These are phyloP conservation scores for Fusarium sp. DNA, from an alignment of 2,329 filamentous ascomycete species.

Conservation along the genomic window DNA sequence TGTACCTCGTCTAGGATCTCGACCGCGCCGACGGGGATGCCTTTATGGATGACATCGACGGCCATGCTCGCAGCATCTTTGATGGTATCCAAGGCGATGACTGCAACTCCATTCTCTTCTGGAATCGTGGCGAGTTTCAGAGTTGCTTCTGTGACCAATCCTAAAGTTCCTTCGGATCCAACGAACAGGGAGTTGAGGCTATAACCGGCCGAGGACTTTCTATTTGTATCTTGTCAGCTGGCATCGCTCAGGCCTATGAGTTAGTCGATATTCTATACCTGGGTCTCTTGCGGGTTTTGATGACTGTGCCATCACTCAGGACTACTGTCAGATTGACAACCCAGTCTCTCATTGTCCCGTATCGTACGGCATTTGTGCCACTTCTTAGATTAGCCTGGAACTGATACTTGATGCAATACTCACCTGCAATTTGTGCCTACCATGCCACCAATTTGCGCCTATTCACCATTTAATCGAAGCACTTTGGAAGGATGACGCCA, in stretches of 20 bases:
- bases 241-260: too few relatives aligned
- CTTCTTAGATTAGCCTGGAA: background rate
- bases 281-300: conserved; percentile 80
- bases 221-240: background rate
- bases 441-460: conserved; percentile 83
- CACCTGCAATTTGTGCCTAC: conserved; percentile 77
- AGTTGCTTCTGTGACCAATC: conserved; percentile 84
- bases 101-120: conserved; percentile 79
- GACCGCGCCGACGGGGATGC: conserved; percentile 78
- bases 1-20: conserved; percentile 91
- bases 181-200: conserved; percentile 84
- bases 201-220: conserved; percentile 85
- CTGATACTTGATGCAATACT: background rate
- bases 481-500: background rate
- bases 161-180: conserved; percentile 83
- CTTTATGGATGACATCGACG: conserved; percentile 77
- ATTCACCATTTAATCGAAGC: too few relatives aligned
- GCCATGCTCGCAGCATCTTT: conserved; percentile 79
- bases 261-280: conserved; percentile 28
- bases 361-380: conserved; percentile 82
- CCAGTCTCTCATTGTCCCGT: conserved; percentile 90
- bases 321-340: conserved; percentile 87
- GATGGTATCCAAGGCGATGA: conserved; percentile 81
- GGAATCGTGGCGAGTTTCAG: conserved; percentile 82
- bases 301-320: conserved; percentile 78